phyloP scores from a whole-genome alignment of 148 eudicot genomes.

The Rhododendron molle region DNA sequence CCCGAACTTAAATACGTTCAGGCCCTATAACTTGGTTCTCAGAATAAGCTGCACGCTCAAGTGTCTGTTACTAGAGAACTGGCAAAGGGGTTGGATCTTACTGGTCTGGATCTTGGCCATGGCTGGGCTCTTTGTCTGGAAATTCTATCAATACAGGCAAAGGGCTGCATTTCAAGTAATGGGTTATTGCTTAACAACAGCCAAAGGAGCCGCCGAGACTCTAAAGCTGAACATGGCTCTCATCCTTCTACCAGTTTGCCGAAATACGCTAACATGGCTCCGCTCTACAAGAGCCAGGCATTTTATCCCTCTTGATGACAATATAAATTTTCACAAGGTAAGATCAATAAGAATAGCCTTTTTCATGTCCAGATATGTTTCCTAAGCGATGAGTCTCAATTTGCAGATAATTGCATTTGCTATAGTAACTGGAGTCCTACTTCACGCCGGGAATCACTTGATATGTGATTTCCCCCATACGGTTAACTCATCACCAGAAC shows the following conservation, averaged over 20 bases:
- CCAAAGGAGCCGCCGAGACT: slow-evolving; percentile 98
- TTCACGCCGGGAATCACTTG: slow-evolving; percentile 81
- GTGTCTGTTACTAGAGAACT: slow-evolving; percentile 62
- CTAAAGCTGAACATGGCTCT: slow-evolving; percentile 94
- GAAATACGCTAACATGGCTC: slow-evolving; percentile 78
- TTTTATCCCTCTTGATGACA: slow-evolving; percentile 80
- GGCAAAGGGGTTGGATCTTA: slow-evolving; percentile 83
- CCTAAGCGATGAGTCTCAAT: slow-evolving; percentile 1
- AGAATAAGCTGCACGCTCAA: slow-evolving; percentile 47
- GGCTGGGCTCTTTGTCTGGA: slow-evolving; percentile 80
- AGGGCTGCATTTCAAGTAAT: slow-evolving; percentile 70
- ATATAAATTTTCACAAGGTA: slow-evolving; percentile 92
- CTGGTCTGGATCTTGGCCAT: slow-evolving; percentile 58
- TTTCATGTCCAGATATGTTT: background rate
- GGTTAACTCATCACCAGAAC: slow-evolving; percentile 59
- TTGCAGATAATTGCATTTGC: slow-evolving; percentile 74
- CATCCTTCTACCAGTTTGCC: slow-evolving; percentile 77
- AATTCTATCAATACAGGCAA: slow-evolving; percentile 62
- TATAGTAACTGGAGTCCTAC: slow-evolving; percentile 52
- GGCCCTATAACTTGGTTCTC: slow-evolving; percentile 34
- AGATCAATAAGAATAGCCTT: background rate
- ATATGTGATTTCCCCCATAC: slow-evolving; percentile 81
- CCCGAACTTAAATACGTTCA: slow-evolving; percentile 47
- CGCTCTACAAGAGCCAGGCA: slow-evolving; percentile 67
- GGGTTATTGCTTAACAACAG: slow-evolving; percentile 89